Evolutionary conservation across 192 early-diverging fungal species (phyloP).

Genomic region (Rhizophagus sp.): DNA sequence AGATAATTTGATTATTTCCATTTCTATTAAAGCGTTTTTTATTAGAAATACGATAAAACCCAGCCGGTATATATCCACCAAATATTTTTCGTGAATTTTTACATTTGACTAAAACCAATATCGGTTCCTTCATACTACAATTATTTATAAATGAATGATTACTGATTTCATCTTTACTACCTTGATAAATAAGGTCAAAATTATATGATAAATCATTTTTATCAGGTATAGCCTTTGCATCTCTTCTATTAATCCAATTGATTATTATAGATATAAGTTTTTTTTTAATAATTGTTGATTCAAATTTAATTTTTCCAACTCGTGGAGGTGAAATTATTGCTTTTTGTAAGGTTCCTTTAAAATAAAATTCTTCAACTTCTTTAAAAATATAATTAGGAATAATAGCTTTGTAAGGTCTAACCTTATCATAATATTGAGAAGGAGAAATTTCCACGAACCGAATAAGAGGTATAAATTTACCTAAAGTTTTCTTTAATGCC

Average conservation of each 20-base stretch:
- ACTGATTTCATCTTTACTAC: neutral
- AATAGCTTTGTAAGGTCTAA: conserved; percentile 8
- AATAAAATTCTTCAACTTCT: neutral
- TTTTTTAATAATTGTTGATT: neutral
- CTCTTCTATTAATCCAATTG: conserved; percentile 7
- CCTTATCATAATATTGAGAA: neutral
- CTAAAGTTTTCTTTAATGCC: neutral
- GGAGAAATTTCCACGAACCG: neutral
- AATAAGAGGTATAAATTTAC: conserved; percentile 9
- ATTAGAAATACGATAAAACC: neutral
- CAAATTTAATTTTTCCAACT: neutral
- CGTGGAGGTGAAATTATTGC: too few species aligned
- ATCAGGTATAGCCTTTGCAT: neutral
- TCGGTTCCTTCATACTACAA: too few species aligned
- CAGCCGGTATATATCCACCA: neutral
- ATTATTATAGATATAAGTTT: neutral
- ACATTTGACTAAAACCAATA: too few species aligned
- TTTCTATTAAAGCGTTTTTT: too few species aligned
- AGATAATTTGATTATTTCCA: too few species aligned
- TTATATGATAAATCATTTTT: neutral
- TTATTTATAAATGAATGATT: too few species aligned
- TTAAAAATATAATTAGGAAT: neutral
- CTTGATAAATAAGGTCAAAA: conserved; percentile 13
- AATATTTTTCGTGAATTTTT: too few species aligned
- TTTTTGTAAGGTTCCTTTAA: too few species aligned